Evolutionary conservation across 768 basidiomycete genomes (phyloP).

Genomic region (Suillus paluster): DNA sequence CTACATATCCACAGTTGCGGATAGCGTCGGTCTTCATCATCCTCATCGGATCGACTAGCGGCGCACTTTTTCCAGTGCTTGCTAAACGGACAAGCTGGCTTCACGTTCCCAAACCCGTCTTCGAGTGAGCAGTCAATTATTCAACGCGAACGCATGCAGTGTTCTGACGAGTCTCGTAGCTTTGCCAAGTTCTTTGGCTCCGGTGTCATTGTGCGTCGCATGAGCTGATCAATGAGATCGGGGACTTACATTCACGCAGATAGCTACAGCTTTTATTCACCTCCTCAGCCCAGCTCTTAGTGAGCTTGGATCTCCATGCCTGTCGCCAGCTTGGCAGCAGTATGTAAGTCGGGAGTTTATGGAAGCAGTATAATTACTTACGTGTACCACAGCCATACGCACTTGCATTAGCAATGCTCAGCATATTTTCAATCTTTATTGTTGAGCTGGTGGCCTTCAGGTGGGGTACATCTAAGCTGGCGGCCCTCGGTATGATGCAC

Average conservation of each 20-base stretch:
- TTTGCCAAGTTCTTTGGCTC: constrained; percentile 93
- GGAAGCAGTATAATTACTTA: background rate
- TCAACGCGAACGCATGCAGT: background rate
- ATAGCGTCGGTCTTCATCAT: constrained; percentile 80
- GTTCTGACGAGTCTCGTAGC: constrained; percentile 39
- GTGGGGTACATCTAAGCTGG: constrained; percentile 77
- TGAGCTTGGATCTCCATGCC: constrained; percentile 71
- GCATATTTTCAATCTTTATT: constrained; percentile 85
- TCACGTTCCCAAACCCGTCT: constrained; percentile 43
- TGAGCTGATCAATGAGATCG: background rate
- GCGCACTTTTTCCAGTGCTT: constrained; percentile 75
- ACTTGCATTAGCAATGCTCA: constrained; percentile 77
- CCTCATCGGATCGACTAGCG: constrained; percentile 57
- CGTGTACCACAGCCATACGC: constrained; percentile 67
- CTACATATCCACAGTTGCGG: constrained; percentile 55
- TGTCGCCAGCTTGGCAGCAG: constrained; percentile 66
- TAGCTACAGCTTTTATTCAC: constrained; percentile 91
- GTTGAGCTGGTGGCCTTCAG: constrained; percentile 87
- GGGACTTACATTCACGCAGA: constrained; percentile 44
- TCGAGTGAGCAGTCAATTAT: constrained; percentile 58
- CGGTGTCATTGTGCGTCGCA: constrained; percentile 73
- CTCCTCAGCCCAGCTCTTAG: constrained; percentile 76
- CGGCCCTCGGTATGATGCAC: constrained; percentile 63
- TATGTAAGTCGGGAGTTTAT: constrained; percentile 58
- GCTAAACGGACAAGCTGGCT: constrained; percentile 56